A percentile compares a stretch with the other conserved stretches of the same genome.
phyloP scores from a whole-genome alignment of 2,329 filamentous ascomycete genomes.

The Blumeria graminis region DNA sequence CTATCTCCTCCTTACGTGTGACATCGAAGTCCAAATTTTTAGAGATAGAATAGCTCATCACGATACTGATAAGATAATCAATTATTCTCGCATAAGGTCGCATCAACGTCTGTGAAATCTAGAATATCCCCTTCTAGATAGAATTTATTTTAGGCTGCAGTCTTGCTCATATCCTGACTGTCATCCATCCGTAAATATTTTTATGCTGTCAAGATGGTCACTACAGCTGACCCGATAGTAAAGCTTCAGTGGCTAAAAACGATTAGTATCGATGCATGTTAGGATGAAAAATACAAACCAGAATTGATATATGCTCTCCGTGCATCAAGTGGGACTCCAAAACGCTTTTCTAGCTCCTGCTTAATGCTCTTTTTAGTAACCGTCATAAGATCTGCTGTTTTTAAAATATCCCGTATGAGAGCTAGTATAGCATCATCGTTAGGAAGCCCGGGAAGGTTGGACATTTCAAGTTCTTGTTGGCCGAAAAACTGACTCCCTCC shows the following conservation, averaged over 20 bases:
- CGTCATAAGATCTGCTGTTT: slow-evolving; percentile 83
- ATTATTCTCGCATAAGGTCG: too few relatives aligned
- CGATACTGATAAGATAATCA: too few relatives aligned
- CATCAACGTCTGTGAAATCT: too few relatives aligned
- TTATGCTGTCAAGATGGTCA: background rate
- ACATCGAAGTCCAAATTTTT: too few relatives aligned
- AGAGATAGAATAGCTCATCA: too few relatives aligned
- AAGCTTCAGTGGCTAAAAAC: slow-evolving; percentile 45
- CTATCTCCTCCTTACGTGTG: too few relatives aligned
- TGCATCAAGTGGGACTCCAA: slow-evolving; percentile 62
- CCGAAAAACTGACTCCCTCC: slow-evolving; percentile 26
- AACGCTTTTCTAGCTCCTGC: slow-evolving; percentile 70
- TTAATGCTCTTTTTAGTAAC: slow-evolving; percentile 99
- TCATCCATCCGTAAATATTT: too few relatives aligned
- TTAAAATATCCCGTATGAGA: slow-evolving; percentile 84
- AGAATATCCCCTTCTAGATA: too few relatives aligned
- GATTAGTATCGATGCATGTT: slow-evolving; percentile 8
- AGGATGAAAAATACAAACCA: slow-evolving; percentile 31
- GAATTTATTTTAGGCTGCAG: too few relatives aligned
- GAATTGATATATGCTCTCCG: slow-evolving; percentile 87
- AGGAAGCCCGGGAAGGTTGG: slow-evolving; percentile 48
- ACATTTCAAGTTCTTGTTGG: slow-evolving; percentile 46
- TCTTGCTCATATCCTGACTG: too few relatives aligned
- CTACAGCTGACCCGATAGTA: slow-evolving; percentile 53
- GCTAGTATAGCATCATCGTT: slow-evolving; percentile 73